A percentile compares a stretch with the other conserved stretches of the same genome.
phyloP scores from a whole-genome alignment of 495 filamentous ascomycete genomes.

The Podospora comata region DNA sequence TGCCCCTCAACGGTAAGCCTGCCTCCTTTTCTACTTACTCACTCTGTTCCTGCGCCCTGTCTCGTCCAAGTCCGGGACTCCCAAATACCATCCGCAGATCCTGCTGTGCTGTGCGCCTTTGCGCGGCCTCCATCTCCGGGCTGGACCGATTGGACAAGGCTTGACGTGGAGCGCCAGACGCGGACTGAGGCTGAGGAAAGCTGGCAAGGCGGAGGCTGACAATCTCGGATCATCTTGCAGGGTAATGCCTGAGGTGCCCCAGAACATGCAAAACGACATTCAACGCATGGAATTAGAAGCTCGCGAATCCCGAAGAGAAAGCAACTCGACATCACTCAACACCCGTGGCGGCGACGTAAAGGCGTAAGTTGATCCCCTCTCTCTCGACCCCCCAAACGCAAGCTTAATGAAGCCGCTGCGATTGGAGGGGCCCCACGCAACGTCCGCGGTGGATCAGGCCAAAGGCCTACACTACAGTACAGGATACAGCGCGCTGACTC shows the following conservation, averaged over 20 bases:
- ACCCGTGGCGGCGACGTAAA: slow-evolving; percentile 20
- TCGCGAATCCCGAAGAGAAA: slow-evolving; percentile 44
- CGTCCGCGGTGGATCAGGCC: slow-evolving; percentile 18
- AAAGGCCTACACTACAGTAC: slow-evolving; percentile 23
- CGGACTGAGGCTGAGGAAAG: slow-evolving; percentile 20
- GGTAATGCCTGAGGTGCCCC: slow-evolving; percentile 59
- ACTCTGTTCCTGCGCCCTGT: background rate
- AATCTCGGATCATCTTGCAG: slow-evolving; percentile 31
- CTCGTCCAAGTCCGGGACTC: slow-evolving; percentile 8
- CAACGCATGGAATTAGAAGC: slow-evolving; percentile 84
- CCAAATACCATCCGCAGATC: slow-evolving; percentile 6
- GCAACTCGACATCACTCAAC: slow-evolving; percentile 25
- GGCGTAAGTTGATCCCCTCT: slow-evolving; percentile 26
- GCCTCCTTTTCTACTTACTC: slow-evolving; percentile 11
- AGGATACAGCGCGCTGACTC: slow-evolving; percentile 6
- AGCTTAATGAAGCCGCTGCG: background rate
- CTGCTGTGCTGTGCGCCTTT: background rate
- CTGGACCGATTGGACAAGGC: slow-evolving; percentile 19
- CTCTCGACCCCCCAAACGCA: background rate
- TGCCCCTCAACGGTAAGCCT: slow-evolving; percentile 79
- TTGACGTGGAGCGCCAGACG: slow-evolving; percentile 13
- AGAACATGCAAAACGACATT: slow-evolving; percentile 87
- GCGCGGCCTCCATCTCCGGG: slow-evolving; percentile 7
- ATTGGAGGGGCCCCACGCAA: slow-evolving; percentile 14
- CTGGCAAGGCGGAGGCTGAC: slow-evolving; percentile 22